A percentile compares a stretch with the other conserved stretches of the same genome.
phyloP scores from a whole-genome alignment of 2,329 filamentous ascomycete species.

The Fusarium neocosmosporiellum region DNA sequence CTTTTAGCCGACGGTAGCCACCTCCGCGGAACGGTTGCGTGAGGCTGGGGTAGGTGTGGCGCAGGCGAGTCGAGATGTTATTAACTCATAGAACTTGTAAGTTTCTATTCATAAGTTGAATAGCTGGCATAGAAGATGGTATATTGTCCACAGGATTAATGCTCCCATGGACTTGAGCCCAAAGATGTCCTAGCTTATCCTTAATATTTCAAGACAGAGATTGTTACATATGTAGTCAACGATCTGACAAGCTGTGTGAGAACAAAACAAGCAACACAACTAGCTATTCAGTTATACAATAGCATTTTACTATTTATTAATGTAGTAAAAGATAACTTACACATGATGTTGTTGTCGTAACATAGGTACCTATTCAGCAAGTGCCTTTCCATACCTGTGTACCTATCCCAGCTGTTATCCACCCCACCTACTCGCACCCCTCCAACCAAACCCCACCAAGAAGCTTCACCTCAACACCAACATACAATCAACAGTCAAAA shows the following conservation, averaged over 20 bases:
- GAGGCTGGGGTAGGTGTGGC: constrained; percentile 4
- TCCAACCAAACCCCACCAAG: constrained; percentile 26
- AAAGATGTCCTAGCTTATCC: not conserved
- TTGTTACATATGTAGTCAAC: not conserved
- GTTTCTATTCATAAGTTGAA: not conserved
- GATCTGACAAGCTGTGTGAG: not conserved
- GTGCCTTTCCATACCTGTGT: not conserved
- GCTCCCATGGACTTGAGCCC: not conserved
- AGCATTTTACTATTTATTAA: not conserved
- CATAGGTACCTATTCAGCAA: not conserved
- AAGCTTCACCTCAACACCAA: constrained; percentile 57
- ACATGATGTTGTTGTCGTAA: not conserved
- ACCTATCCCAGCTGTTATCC: not conserved
- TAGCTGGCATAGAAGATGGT: not conserved
- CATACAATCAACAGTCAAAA: constrained; percentile 47
- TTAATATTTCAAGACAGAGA: not conserved
- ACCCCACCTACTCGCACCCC: constrained; percentile 15
- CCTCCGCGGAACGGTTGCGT: not conserved
- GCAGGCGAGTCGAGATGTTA: not conserved
- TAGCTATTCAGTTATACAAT: not conserved
- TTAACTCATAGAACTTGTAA: not conserved
- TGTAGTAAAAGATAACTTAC: not conserved
- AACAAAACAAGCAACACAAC: not conserved
- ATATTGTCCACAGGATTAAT: not conserved
- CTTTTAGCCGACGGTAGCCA: constrained; percentile 27